Evolutionary conservation across 192 early-diverging fungal species (phyloP).

Genomic region (Entomortierella lignicola): DNA sequence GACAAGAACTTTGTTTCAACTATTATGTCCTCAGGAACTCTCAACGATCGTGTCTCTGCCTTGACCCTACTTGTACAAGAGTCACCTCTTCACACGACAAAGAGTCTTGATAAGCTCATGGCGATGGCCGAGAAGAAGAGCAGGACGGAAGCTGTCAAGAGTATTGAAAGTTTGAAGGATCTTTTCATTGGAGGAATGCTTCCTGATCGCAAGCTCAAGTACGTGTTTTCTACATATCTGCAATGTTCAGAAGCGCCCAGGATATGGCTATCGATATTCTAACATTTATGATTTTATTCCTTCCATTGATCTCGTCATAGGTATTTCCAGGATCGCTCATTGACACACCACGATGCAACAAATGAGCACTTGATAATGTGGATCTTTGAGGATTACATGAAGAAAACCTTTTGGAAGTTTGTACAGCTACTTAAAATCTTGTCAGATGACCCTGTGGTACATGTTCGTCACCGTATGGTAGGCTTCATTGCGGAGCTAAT

Average conservation of each 20-base stretch:
- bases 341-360: constrained; percentile 67
- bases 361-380: constrained; percentile 86
- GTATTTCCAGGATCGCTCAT: constrained; percentile 93
- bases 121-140: constrained; percentile 92
- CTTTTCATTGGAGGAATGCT: constrained; percentile 83
- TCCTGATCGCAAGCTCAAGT: constrained; percentile 88
- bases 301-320: constrained; percentile 12
- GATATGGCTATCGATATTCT: neutral
- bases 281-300: neutral
- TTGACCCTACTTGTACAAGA: constrained; percentile 93
- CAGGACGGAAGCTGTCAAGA: constrained; percentile 86
- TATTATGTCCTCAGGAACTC: constrained; percentile 91
- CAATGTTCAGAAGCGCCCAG: neutral
- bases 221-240: constrained; percentile 1
- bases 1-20: constrained; percentile 90
- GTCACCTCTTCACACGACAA: constrained; percentile 86
- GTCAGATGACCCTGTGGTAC: constrained; percentile 85
- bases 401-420: constrained; percentile 92
- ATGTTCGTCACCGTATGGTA: constrained; percentile 87
- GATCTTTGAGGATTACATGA: constrained; percentile 95
- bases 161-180: constrained; percentile 91
- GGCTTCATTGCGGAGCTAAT: constrained; percentile 82
- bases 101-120: constrained; percentile 79
- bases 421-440: constrained; percentile 90
- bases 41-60: constrained; percentile 93